Conservation (phyloP, 352 stramenopile genomes). For the Phytophthora fragariaefolia region DNA sequence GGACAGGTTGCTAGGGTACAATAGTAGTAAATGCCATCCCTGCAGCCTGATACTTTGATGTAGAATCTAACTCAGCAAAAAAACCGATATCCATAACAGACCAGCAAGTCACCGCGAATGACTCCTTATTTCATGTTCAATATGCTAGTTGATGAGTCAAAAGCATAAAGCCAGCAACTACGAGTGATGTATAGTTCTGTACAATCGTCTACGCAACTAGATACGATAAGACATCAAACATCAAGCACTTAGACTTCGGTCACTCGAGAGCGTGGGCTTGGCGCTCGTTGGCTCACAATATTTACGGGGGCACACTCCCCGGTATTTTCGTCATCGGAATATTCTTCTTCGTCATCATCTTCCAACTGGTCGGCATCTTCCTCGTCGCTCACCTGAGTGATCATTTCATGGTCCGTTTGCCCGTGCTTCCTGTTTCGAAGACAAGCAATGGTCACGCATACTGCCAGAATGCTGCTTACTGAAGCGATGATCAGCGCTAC, state of each 20-base stretch:
- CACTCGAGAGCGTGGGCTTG: constrained; percentile 32
- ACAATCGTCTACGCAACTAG: neutral
- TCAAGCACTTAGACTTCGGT: constrained; percentile 22
- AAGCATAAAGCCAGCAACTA: neutral
- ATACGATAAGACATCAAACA: neutral
- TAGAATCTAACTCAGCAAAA: too few species aligned
- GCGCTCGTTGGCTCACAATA: constrained; percentile 29
- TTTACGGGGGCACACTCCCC: constrained; percentile 14
- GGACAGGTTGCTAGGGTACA: too few species aligned
- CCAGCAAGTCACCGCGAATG: too few species aligned
- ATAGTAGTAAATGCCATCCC: too few species aligned
- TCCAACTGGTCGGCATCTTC: constrained; percentile 45
- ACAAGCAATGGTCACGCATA: constrained; percentile 61
- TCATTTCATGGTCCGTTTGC: constrained; percentile 49
- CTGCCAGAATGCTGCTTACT: constrained; percentile 55
- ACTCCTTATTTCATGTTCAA: too few species aligned
- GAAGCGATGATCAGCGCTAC: constrained; percentile 51
- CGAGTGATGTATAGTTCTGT: neutral
- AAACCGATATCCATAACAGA: too few species aligned
- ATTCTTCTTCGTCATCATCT: constrained; percentile 28
- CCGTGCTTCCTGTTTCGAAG: constrained; percentile 45
- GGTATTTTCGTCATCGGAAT: constrained; percentile 22
- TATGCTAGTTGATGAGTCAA: too few species aligned
- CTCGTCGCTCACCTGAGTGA: constrained; percentile 71
- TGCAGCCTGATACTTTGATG: too few species aligned